These are phyloP conservation scores for Lyophyllum atratum DNA, from an alignment of 768 basidiomycete species.

Conservation along the genomic window DNA sequence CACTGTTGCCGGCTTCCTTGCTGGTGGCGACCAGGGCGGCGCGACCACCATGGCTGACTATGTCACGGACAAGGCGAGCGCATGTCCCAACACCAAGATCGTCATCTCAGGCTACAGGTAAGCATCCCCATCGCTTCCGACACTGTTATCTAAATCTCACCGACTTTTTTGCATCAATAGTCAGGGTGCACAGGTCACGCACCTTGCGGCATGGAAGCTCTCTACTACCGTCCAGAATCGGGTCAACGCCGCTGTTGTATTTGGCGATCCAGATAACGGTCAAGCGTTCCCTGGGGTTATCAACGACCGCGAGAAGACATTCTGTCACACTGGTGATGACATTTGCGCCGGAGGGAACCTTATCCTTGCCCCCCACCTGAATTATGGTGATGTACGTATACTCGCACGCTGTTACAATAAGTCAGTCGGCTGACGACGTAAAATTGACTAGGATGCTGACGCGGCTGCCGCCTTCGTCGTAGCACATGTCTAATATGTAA, in stretches of 20 bases:
- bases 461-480: too few species aligned
- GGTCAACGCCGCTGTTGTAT: slow-evolving; percentile 15
- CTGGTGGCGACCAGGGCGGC: slow-evolving; percentile 36
- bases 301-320: slow-evolving; percentile 1
- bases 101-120: slow-evolving; percentile 38
- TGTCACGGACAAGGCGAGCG: slow-evolving; percentile 25
- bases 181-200: slow-evolving; percentile 36
- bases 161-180: slow-evolving; percentile 14
- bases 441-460: too few species aligned
- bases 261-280: slow-evolving; percentile 20
- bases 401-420: not conserved
- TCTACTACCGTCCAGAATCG: slow-evolving; percentile 18
- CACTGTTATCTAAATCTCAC: not conserved
- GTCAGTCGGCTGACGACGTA: too few species aligned
- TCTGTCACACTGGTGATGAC: slow-evolving; percentile 1
- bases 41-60: slow-evolving; percentile 36
- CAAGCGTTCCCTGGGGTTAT: slow-evolving; percentile 11
- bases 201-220: slow-evolving; percentile 34
- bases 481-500: too few species aligned
- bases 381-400: slow-evolving; percentile 2
- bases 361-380: not conserved
- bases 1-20: slow-evolving; percentile 34
- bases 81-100: slow-evolving; percentile 34
- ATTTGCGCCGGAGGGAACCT: slow-evolving; percentile 6
- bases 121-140: not conserved